Conservation (phyloP, 345 rosid species). For the Eucalyptus marginata region DNA sequence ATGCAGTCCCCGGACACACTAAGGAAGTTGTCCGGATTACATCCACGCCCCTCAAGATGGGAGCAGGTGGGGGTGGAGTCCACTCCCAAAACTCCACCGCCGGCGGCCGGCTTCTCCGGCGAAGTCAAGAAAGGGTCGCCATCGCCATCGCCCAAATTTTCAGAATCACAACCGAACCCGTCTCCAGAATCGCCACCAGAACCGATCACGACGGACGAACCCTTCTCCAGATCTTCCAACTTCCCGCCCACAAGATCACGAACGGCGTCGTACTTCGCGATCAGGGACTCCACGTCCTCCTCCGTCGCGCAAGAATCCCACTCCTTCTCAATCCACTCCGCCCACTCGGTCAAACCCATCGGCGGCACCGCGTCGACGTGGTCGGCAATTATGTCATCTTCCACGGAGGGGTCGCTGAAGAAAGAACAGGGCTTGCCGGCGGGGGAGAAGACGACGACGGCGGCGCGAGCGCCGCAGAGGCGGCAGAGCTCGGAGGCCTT, state of each 20-base stretch:
- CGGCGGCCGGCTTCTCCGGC: background rate
- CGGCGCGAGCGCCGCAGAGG: background rate
- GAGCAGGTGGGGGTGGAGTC: background rate
- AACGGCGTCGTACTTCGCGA: background rate
- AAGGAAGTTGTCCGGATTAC: background rate
- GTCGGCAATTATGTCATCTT: no score
- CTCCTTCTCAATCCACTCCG: background rate
- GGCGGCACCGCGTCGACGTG: background rate
- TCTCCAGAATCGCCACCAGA: background rate
- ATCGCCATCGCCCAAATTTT: rapidly evolving
- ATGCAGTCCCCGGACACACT: background rate
- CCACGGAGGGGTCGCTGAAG: background rate
- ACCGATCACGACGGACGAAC: background rate
- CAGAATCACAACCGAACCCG: background rate
- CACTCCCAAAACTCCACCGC: background rate
- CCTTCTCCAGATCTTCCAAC: background rate
- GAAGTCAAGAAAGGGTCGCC: background rate
- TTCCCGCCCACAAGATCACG: background rate
- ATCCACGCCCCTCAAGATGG: background rate
- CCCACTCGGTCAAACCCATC: background rate
- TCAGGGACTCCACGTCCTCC: background rate
- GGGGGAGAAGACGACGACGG: background rate
- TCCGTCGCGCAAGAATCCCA: background rate
- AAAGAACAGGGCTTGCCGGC: background rate
- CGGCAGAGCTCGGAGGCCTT: background rate